Conservation (phyloP, 2,329 filamentous ascomycete genomes). For the Venturia nashicola region DNA sequence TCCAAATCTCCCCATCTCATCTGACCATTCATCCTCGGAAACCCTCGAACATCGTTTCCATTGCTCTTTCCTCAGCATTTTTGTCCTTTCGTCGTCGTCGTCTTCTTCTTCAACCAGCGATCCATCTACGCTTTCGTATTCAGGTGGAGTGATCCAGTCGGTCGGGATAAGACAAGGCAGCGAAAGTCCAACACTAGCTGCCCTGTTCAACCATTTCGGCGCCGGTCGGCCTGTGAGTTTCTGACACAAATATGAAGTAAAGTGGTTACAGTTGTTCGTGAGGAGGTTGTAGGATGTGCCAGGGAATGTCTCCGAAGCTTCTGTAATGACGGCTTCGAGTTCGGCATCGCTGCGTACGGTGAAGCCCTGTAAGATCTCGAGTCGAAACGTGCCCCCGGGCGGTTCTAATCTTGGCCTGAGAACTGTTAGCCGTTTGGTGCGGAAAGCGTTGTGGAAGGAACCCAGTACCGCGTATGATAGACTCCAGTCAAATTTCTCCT, state of each 20-base stretch:
- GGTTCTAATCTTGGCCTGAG: conserved; percentile 50
- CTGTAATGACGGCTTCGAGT: conserved; percentile 57
- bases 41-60: neutral
- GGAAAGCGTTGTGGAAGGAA: neutral
- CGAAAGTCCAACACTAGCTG: conserved; percentile 70
- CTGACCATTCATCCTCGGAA: conserved; percentile 4
- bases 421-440: neutral
- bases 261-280: conserved; percentile 81
- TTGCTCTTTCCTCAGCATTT: conserved; percentile 41
- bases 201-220: conserved; percentile 68
- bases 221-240: conserved; percentile 58
- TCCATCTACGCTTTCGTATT: conserved; percentile 60
- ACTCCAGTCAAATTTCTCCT: conserved; percentile 60
- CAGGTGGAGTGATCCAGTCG: conserved; percentile 72
- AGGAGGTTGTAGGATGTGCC: conserved; percentile 71
- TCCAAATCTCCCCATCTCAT: conserved; percentile 6
- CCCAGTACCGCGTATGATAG: conserved; percentile 54
- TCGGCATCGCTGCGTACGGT: conserved; percentile 57
- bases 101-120: conserved; percentile 49
- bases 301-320: conserved; percentile 58
- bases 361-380: conserved; percentile 67
- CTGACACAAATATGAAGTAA: conserved; percentile 65
- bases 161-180: conserved; percentile 71
- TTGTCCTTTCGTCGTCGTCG: conserved; percentile 42
- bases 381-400: conserved; percentile 65